These are phyloP conservation scores for Shiraia sp. DNA, from an alignment of 2,329 filamentous ascomycete species.

Conservation along the genomic window DNA sequence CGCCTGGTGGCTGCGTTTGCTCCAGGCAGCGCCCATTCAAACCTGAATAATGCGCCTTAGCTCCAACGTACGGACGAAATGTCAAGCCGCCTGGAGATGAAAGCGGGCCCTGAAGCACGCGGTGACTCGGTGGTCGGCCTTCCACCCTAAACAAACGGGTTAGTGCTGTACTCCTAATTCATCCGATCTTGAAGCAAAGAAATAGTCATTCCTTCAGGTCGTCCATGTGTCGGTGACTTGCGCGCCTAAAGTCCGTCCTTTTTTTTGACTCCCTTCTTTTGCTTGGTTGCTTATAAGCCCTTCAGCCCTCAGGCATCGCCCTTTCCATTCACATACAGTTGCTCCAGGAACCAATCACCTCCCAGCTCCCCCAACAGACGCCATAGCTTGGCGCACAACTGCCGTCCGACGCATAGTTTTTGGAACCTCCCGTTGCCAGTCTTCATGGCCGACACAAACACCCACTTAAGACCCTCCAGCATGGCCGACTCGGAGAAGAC, in stretches of 20 bases:
- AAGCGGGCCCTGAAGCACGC: no score
- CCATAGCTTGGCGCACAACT: no score
- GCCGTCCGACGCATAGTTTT: no score
- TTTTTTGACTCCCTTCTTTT: constrained; percentile 7
- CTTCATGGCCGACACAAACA: constrained; percentile 29
- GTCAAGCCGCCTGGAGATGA: no score
- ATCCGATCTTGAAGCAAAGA: constrained; percentile 7
- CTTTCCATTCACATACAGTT: background rate
- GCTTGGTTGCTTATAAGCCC: constrained; percentile 16
- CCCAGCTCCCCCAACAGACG: constrained; percentile 3
- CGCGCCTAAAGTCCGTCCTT: constrained; percentile 12
- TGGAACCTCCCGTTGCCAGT: no score
- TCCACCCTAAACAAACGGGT: no score
- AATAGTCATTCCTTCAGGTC: constrained; percentile 6
- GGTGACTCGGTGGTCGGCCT: no score
- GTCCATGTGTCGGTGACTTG: constrained; percentile 8
- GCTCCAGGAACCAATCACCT: constrained; percentile 1
- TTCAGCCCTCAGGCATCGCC: constrained; percentile 10
- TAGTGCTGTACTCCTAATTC: constrained; percentile 14
- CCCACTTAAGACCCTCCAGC: constrained; percentile 30
- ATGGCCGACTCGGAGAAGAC: constrained; percentile 41
- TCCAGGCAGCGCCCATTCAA: no score
- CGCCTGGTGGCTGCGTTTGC: no score
- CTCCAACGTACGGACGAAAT: no score
- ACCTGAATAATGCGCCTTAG: no score